Conservation (phyloP, 306 rosid species). For the Gastrolobium bilobum region DNA sequence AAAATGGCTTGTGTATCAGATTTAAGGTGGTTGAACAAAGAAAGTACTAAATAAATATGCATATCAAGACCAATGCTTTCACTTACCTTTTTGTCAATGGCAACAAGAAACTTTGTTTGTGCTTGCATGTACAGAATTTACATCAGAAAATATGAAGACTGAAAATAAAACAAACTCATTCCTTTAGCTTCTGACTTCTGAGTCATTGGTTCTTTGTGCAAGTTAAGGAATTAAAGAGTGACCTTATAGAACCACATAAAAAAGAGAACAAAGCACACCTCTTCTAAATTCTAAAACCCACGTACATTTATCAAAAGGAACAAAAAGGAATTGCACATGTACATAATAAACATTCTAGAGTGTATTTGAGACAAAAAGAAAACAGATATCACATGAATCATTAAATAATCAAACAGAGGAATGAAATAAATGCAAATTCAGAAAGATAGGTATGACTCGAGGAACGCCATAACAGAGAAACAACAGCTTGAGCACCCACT, state of each 20-base stretch:
- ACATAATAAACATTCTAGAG: conserved; percentile 32
- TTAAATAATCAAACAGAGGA: conserved; percentile 24
- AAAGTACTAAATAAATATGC: conserved; percentile 15
- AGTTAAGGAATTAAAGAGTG: conserved; percentile 34
- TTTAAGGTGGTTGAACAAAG: conserved; percentile 29
- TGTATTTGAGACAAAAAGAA: conserved; percentile 9
- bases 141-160: conserved; percentile 87
- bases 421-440: not conserved
- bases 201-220: conserved; percentile 20
- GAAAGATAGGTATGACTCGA: not conserved
- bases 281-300: conserved; percentile 21
- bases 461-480: conserved; percentile 48
- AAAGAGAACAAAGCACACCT: conserved; percentile 22
- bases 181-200: conserved; percentile 24
- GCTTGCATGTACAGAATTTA: conserved; percentile 81
- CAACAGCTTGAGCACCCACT: conserved; percentile 31
- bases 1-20: not conserved
- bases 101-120: conserved; percentile 82
- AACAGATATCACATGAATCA: not conserved
- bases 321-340: not conserved
- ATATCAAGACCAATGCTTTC: conserved; percentile 23
- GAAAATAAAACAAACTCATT: conserved; percentile 49
- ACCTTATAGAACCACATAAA: conserved; percentile 28
- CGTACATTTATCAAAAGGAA: not conserved
- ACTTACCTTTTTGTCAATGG: conserved; percentile 96